Evolutionary conservation across 2,329 filamentous ascomycete genomes (phyloP).

Genomic region (Cladosporium colombiae): DNA sequence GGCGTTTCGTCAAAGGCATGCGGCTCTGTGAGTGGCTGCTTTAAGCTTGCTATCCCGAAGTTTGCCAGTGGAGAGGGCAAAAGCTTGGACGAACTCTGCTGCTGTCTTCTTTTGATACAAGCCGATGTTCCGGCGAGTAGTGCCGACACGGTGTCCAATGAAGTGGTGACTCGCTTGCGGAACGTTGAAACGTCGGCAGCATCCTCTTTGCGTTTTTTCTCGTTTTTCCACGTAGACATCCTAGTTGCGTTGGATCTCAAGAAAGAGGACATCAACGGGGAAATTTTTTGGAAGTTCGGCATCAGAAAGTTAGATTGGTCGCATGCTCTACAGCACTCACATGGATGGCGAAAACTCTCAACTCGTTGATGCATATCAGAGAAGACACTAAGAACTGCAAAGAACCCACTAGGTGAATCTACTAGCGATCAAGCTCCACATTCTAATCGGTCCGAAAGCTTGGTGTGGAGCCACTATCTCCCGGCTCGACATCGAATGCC

Average conservation of each 20-base stretch:
- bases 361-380: slow-evolving; percentile 7
- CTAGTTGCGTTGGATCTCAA: not conserved
- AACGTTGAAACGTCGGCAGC: slow-evolving; percentile 19
- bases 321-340: not conserved
- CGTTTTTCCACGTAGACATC: not conserved
- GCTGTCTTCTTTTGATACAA: not conserved
- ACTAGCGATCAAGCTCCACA: slow-evolving; percentile 19
- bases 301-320: too few species aligned
- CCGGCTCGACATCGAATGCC: not conserved
- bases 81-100: slow-evolving; percentile 13
- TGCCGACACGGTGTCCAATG: slow-evolving; percentile 11
- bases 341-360: not conserved
- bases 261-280: not conserved
- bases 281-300: not conserved
- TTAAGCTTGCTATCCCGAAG: slow-evolving; percentile 9
- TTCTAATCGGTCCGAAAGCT: slow-evolving; percentile 21
- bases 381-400: slow-evolving; percentile 20
- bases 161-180: slow-evolving; percentile 11
- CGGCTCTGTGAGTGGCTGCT: slow-evolving; percentile 18
- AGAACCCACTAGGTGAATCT: slow-evolving; percentile 15
- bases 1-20: not conserved
- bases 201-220: not conserved
- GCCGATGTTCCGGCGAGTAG: slow-evolving; percentile 17
- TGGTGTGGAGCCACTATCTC: slow-evolving; percentile 16
- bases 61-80: slow-evolving; percentile 2